Evolutionary conservation across 495 filamentous ascomycete genomes (phyloP), one percentile per base, ranked within the genome.

Genomic region (Saxophila tyrrhenica): DNA sequence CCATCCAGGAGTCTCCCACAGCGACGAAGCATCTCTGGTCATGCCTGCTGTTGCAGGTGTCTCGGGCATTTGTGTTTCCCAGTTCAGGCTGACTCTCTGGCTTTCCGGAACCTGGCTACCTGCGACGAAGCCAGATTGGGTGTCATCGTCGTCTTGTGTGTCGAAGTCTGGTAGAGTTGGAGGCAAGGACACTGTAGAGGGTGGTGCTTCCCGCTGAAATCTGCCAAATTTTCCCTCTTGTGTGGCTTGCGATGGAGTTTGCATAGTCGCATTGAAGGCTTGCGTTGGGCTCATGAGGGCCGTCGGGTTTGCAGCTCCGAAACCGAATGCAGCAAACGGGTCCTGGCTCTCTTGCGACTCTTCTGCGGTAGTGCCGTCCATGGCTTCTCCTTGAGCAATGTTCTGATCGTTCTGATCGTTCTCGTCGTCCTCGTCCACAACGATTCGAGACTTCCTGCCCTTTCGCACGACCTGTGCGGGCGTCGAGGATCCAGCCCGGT

Each of bases 221-320:
- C 83, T 76, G 16, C 72, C 71, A 25, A 80, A 52, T 19, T 74
- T 73, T 43, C 73, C 75, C 48, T 73, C 25, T 62, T 54, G 52
- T 21, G 39, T 64, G 17, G 52, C 24, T 47, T 51, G 49, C n/a
- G 48, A 64, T 51, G 42, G 64, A 79, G 47, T 82, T 86, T 58
- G 59, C 78, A 96, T 83, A 1, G 90, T 96, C 23, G 86, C 88
- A n/a, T 85, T 84, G 66, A 95, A 96, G 50, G 88, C 87, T 65
- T 96, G 90, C 3, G 89, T 95, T 48, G 95, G 74, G 41, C 89
- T 86, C 52, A 94, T n/a, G 9, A 61, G 51, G 22, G 52, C 47
- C n/a, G 53, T 39, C 15, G 53, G 16, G 25, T 22, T 52, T 10
- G 24, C 39, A 9, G 60, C 55, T 8, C 52, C 50, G 60, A 72